Evolutionary conservation across 192 early-diverging fungal genomes (phyloP), one percentile per base, ranked within the genome.

Genomic region (Dissophora ornata): DNA sequence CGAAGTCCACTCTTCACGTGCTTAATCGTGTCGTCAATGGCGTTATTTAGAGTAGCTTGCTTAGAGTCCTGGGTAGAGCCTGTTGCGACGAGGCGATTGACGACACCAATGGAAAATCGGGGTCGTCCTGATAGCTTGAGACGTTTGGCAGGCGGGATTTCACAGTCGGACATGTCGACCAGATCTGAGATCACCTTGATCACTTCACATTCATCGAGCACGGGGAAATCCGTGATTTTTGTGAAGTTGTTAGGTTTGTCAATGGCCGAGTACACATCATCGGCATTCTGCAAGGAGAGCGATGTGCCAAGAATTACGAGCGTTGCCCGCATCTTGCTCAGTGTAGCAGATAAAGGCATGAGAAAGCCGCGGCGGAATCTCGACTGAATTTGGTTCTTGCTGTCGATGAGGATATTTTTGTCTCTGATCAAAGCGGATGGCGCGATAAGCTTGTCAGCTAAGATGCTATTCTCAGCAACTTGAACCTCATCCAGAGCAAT

Each of bases 251-350:
- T 48, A 2, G 0, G 33, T 38, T 62, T 62, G 22, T 3, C 59
- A 49, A 38, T 9, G 18, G 44, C 58, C 11, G 30, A 47, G 59
- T 65, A 65, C 19, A 55, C 42, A 32, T 53, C 26, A 21, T 65
- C 62, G 13, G 50, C 52, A 46, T 65, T 25, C 19, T 47, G 30
- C 21, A 67, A 49, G 22, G 73, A 67, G 21, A 66, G 48, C 8
- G 63, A 45, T 61, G 73, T 77, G 2, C 73, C 73, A 67, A 77
- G 64, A 13, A 77, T 56, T 36, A 67, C 57, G 21, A 79, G 33
- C 6, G 74, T 79, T 3, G 58, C 73, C 18, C 45, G 57, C 33
- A 78, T 51, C 26, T 15, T 48, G 50, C 56, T 49, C 3, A 55
- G 42, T 9, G 73, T 59, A 1, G 53, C 40, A 34, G 40, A 52